These are phyloP conservation scores for Gigaspora rosea DNA, from an alignment of 192 early-diverging fungal genomes.

Conservation along the genomic window DNA sequence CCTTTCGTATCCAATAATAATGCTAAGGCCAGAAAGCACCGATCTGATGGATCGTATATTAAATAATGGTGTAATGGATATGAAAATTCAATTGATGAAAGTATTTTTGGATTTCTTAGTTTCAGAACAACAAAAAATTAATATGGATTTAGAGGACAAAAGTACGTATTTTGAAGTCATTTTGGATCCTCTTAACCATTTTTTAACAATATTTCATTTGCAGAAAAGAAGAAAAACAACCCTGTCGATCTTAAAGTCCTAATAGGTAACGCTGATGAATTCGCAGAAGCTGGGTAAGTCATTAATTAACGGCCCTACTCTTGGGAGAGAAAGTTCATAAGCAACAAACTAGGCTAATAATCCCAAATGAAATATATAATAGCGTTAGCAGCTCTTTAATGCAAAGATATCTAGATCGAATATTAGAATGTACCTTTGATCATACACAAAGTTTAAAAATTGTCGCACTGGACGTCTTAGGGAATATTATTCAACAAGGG, in stretches of 20 bases:
- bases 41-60: conserved; percentile 71
- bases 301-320: background rate
- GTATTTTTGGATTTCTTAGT: conserved; percentile 72
- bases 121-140: conserved; percentile 60
- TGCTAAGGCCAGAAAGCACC: conserved; percentile 55
- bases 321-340: no score
- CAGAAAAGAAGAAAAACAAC: conserved; percentile 38
- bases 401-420: conserved; percentile 79
- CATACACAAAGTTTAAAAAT: conserved; percentile 58
- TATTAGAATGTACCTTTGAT: conserved; percentile 73
- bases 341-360: no score
- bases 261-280: conserved; percentile 79
- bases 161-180: conserved; percentile 32
- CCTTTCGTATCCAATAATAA: conserved; percentile 67
- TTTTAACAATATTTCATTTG: background rate
- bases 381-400: conserved; percentile 87
- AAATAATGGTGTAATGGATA: conserved; percentile 40
- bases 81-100: conserved; percentile 71
- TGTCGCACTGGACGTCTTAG: conserved; percentile 78
- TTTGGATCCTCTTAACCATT: background rate
- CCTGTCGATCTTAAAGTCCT: conserved; percentile 73
- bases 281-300: conserved; percentile 72
- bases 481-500: conserved; percentile 85
- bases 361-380: background rate
- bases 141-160: conserved; percentile 44